Percentiles rank a stretch among this genome's conserved stretches.
phyloP scores from a whole-genome alignment of 2,329 filamentous ascomycete species.

The Hymenoscyphus fraxineus region DNA sequence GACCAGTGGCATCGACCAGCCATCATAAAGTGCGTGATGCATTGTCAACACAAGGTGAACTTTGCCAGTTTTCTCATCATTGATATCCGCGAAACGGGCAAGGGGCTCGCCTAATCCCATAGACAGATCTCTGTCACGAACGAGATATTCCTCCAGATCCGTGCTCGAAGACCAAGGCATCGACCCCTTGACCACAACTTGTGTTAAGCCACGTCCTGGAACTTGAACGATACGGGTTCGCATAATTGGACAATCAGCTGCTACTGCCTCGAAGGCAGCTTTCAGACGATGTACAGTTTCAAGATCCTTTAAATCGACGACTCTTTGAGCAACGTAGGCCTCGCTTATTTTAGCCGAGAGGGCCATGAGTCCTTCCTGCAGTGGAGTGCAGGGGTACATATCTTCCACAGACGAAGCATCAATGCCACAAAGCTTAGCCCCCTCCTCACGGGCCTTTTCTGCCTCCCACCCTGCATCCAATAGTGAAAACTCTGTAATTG shows the following conservation, averaged over 20 bases:
- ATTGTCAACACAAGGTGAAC: constrained; percentile 49
- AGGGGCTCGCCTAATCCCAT: constrained; percentile 32
- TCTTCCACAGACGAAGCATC: constrained; percentile 34
- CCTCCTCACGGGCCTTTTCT: neutral
- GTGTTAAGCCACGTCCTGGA: constrained; percentile 29
- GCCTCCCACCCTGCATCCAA: constrained; percentile 9
- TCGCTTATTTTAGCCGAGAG: constrained; percentile 34
- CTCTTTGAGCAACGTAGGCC: constrained; percentile 37
- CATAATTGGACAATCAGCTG: constrained; percentile 33
- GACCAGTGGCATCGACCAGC: constrained; percentile 43
- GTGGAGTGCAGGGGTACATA: constrained; percentile 38
- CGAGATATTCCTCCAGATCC: constrained; percentile 25
- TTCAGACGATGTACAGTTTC: constrained; percentile 26
- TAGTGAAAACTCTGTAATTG: constrained; percentile 22
- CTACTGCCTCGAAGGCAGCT: constrained; percentile 32
- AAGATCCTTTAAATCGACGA: constrained; percentile 25
- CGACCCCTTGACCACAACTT: constrained; percentile 23
- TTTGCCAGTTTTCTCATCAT: constrained; percentile 19
- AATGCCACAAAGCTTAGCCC: constrained; percentile 25
- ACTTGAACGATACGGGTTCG: constrained; percentile 36
- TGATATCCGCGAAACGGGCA: constrained; percentile 25
- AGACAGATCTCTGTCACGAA: constrained; percentile 18
- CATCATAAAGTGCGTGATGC: constrained; percentile 55
- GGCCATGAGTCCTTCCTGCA: constrained; percentile 39
- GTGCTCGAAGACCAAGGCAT: constrained; percentile 23